Evolutionary conservation across 2,329 filamentous ascomycete genomes (phyloP).

Genomic region (Neocatenulostroma microsporum): DNA sequence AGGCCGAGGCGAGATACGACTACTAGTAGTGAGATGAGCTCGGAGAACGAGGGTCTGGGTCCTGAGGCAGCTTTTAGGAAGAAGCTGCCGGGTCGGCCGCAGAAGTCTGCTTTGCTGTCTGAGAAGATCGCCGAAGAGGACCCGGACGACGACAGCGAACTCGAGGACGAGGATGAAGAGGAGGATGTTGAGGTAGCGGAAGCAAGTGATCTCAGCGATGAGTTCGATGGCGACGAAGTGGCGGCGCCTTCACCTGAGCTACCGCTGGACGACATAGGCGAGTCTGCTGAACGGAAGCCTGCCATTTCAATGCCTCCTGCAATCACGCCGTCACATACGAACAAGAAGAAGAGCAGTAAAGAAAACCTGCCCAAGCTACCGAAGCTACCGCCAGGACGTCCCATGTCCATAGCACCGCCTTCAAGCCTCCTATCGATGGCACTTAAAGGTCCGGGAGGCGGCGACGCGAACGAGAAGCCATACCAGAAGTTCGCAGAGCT

Average conservation of each 20-base stretch:
- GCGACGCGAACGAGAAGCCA: conserved; percentile 49
- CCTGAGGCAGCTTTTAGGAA: conserved; percentile 54
- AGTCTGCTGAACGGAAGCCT: conserved; percentile 45
- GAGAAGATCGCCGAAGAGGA: conserved; percentile 48
- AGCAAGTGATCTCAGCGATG: conserved; percentile 38
- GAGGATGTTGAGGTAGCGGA: conserved; percentile 29
- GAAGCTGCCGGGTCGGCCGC: conserved; percentile 49
- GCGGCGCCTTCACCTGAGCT: conserved; percentile 62
- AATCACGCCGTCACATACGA: conserved; percentile 40
- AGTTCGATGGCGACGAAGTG: conserved; percentile 51
- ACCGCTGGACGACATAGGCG: conserved; percentile 53
- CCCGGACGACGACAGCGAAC: conserved; percentile 23
- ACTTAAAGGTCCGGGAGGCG: conserved; percentile 39
- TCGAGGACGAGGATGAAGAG: conserved; percentile 34
- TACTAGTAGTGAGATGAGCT: conserved; percentile 75
- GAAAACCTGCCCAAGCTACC: conserved; percentile 52
- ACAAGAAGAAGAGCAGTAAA: conserved; percentile 56
- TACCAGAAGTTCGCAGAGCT: conserved; percentile 70
- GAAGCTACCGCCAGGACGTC: conserved; percentile 63
- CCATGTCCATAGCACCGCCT: conserved; percentile 62
- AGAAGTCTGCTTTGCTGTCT: conserved; percentile 47
- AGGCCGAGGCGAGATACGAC: conserved; percentile 65
- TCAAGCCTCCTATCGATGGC: conserved; percentile 64
- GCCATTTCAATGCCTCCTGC: conserved; percentile 37
- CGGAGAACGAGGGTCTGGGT: conserved; percentile 66